These are phyloP conservation scores for Cryptococcus sp. DNA, from an alignment of 1,284 basidiomycete genomes.

Conservation along the genomic window DNA sequence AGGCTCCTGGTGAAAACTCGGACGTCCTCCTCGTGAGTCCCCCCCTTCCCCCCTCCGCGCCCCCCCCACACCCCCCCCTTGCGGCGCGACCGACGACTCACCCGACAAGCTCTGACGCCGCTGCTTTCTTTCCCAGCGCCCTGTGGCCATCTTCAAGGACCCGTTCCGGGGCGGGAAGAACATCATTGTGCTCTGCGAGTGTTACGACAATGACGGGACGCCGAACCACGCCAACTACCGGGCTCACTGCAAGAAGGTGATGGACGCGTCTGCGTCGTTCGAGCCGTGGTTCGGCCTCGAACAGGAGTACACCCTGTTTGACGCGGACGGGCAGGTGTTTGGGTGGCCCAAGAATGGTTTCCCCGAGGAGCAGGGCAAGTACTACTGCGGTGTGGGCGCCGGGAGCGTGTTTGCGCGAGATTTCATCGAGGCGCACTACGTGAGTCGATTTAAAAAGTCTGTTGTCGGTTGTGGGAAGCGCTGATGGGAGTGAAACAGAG, in stretches of 20 bases:
- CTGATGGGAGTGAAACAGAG: slow-evolving; percentile 23
- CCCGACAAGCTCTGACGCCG: slow-evolving; percentile 13
- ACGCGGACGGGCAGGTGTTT: slow-evolving; percentile 82
- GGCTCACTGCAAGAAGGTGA: slow-evolving; percentile 82
- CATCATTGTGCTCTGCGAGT: slow-evolving; percentile 93
- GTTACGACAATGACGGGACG: slow-evolving; percentile 98
- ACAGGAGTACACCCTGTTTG: slow-evolving; percentile 99
- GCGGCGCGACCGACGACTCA: no score
- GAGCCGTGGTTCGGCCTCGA: slow-evolving; percentile 98
- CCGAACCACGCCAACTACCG: slow-evolving; percentile 97
- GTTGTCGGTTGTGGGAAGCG: background rate
- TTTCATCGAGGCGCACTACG: slow-evolving; percentile 97
- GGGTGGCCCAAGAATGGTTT: slow-evolving; percentile 99
- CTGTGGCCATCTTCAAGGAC: slow-evolving; percentile 96
- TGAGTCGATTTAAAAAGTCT: no score
- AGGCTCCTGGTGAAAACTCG: slow-evolving; percentile 91
- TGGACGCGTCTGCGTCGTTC: slow-evolving; percentile 77
- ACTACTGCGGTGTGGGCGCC: slow-evolving; percentile 98
- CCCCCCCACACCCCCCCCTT: background rate
- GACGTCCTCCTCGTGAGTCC: slow-evolving; percentile 79
- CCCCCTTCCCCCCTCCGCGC: background rate
- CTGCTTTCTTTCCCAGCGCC: slow-evolving; percentile 55
- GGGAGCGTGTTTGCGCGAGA: slow-evolving; percentile 99
- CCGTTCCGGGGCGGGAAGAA: slow-evolving; percentile 99
- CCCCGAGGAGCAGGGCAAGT: slow-evolving; percentile 98